These are phyloP conservation scores for Phycomyces nitens DNA, from an alignment of 192 early-diverging fungal species.

Conservation along the genomic window DNA sequence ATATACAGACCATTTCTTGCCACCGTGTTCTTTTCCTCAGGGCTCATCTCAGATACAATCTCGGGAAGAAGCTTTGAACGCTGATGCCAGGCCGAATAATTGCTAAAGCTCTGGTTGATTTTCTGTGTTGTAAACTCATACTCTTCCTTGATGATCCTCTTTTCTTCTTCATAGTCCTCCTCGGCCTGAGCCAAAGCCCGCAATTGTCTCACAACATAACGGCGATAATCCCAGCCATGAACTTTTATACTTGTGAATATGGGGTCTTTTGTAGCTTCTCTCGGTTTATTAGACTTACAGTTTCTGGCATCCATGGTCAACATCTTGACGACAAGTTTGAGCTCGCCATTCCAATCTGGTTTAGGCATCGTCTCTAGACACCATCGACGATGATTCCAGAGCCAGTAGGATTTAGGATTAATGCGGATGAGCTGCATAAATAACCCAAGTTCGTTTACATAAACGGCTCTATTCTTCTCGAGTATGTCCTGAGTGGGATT, in stretches of 20 bases:
- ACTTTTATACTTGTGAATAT: constrained; percentile 44
- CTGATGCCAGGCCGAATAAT: constrained; percentile 99
- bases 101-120: constrained; percentile 91
- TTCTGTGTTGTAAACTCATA: constrained; percentile 88
- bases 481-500: constrained; percentile 19
- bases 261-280: not conserved
- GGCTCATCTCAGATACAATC: constrained; percentile 40
- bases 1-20: constrained; percentile 25
- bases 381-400: constrained; percentile 97
- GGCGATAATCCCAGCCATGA: constrained; percentile 98
- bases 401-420: constrained; percentile 96
- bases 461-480: constrained; percentile 20
- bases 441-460: constrained; percentile 70
- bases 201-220: constrained; percentile 67
- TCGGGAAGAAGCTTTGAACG: constrained; percentile 76
- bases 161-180: constrained; percentile 28
- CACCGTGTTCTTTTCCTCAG: constrained; percentile 41
- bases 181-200: constrained; percentile 8
- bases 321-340: constrained; percentile 73
- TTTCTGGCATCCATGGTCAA: constrained; percentile 88
- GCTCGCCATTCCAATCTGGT: constrained; percentile 77
- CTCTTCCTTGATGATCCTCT: constrained; percentile 53
- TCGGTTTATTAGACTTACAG: constrained; percentile 63
- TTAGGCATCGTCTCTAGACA: constrained; percentile 70
- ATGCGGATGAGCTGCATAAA: constrained; percentile 64